Evolutionary conservation across 2,329 filamentous ascomycete species (phyloP).

Genomic region (Sarocladiaceae sp.): DNA sequence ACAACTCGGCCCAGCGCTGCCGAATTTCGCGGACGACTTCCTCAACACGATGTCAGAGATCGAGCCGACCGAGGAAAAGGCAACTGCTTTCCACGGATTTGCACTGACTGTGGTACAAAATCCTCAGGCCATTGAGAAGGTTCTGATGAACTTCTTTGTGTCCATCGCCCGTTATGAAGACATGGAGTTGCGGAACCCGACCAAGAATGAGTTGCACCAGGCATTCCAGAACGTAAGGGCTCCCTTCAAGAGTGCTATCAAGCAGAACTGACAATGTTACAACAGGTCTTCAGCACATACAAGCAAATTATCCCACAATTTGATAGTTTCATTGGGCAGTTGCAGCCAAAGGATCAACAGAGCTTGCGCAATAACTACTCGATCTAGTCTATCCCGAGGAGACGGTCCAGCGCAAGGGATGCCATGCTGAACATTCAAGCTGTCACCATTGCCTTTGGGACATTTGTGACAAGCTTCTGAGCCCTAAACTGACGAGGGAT

Average conservation of each 20-base stretch:
- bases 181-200: conserved; percentile 53
- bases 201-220: conserved; percentile 62
- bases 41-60: conserved; percentile 78
- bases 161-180: conserved; percentile 77
- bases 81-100: conserved; percentile 88
- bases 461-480: too few relatives aligned
- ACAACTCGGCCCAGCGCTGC: conserved; percentile 72
- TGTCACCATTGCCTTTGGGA: too few relatives aligned
- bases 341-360: conserved; percentile 46
- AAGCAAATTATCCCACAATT: conserved; percentile 58
- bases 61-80: conserved; percentile 88
- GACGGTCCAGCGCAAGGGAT: too few relatives aligned
- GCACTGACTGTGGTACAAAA: conserved; percentile 79
- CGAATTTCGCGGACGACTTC: conserved; percentile 78
- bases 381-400: too few relatives aligned
- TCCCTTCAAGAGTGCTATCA: neutral
- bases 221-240: conserved; percentile 72
- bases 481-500: too few relatives aligned
- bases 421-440: too few relatives aligned
- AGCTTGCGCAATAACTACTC: conserved; percentile 44
- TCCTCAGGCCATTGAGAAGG: conserved; percentile 86
- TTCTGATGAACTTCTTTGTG: conserved; percentile 75
- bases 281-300: conserved; percentile 52
- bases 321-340: conserved; percentile 46
- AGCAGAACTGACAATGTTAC: neutral